Evolutionary conservation across 2,329 filamentous ascomycete genomes (phyloP).

Genomic region (Alternaria sp.): DNA sequence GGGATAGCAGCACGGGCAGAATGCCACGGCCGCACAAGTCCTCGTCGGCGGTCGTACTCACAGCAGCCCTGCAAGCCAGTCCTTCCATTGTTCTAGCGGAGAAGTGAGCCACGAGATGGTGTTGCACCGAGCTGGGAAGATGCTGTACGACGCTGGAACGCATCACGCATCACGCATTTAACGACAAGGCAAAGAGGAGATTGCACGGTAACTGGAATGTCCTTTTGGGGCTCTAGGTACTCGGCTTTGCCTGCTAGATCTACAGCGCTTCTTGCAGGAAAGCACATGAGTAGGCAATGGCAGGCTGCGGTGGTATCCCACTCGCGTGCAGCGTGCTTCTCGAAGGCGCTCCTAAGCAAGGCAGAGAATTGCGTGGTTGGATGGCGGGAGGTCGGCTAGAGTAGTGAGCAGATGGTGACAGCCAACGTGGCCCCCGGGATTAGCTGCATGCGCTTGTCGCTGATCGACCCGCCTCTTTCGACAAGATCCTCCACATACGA

Average conservation of each 20-base stretch:
- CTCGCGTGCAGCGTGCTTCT: slow-evolving; percentile 32
- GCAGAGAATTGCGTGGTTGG: slow-evolving; percentile 22
- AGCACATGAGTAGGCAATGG: slow-evolving; percentile 1
- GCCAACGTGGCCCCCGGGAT: slow-evolving; percentile 51
- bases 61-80: slow-evolving; percentile 3
- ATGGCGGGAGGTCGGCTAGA: slow-evolving; percentile 33
- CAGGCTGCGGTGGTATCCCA: slow-evolving; percentile 24
- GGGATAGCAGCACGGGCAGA: slow-evolving; percentile 5
- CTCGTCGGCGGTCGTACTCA: neutral
- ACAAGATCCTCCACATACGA: slow-evolving; percentile 49
- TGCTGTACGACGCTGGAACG: slow-evolving; percentile 2
- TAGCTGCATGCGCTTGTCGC: slow-evolving; percentile 50
- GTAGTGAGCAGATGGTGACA: slow-evolving; percentile 30
- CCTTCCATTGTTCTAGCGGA: slow-evolving; percentile 10
- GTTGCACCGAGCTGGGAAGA: slow-evolving; percentile 3
- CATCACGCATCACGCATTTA: neutral
- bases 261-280: slow-evolving; percentile 1
- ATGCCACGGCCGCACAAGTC: neutral
- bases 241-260: slow-evolving; percentile 6
- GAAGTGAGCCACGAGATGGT: slow-evolving; percentile 30
- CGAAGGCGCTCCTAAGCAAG: slow-evolving; percentile 25
- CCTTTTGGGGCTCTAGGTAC: slow-evolving; percentile 5
- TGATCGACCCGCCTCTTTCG: slow-evolving; percentile 51
- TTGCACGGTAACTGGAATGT: slow-evolving; percentile 3
- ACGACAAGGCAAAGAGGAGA: slow-evolving; percentile 11